Base-by-base conservation (phyloP, 2,329 filamentous ascomycete genomes). In the Metarhizium brunneum region DNA sequence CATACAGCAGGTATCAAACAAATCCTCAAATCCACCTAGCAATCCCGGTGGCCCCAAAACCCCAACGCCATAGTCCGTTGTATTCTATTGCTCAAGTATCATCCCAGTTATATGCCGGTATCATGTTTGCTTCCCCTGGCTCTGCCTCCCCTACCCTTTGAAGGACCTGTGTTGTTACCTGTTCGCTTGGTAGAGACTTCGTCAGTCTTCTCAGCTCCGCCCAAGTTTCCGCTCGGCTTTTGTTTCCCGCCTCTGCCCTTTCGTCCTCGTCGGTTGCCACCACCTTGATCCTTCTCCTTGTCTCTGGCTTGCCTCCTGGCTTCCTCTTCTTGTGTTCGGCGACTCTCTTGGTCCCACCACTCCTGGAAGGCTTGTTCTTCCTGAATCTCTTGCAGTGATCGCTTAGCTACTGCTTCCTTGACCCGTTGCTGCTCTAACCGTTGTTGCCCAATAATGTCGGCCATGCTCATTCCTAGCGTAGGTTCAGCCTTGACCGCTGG, bases 311-410 rank as follows among this genome's bases (percentile, higher is more conserved):
- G 65, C 52, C 72, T 68, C 48, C 71, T 66, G 3, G 77, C 76
- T 58, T 82, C 80, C 58, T 84, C 83, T 61, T 86, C 82, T 60
- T 86, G 85, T 42, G 87, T 82, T 32, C 88, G 79, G 57, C 80
- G 79, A 63, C 86, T 90, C 69, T 96, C 92, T 59, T 88, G 85
- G 61, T 95, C 90, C 91, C 91, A 96, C 91, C 92, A 96, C 68
- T 95, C 86, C 67, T 96, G 90, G 68, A 99, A 99, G 53, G 90
- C 90, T 67, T 99, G 94, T 71, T 99, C 94, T 61, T 94, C 85
- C 68, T 99, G 94, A 57, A 99, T 99, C 60, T 97, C 94, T 65
- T 95, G 86, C 35, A 99, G 74, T 60, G 89, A 94, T 55, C 92
- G 82, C 72, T 95, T 96, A 2, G 91, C 89, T 11, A 85, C 85